Conservation (phyloP, 345 rosid genomes). For the Eucalyptus marginata region DNA sequence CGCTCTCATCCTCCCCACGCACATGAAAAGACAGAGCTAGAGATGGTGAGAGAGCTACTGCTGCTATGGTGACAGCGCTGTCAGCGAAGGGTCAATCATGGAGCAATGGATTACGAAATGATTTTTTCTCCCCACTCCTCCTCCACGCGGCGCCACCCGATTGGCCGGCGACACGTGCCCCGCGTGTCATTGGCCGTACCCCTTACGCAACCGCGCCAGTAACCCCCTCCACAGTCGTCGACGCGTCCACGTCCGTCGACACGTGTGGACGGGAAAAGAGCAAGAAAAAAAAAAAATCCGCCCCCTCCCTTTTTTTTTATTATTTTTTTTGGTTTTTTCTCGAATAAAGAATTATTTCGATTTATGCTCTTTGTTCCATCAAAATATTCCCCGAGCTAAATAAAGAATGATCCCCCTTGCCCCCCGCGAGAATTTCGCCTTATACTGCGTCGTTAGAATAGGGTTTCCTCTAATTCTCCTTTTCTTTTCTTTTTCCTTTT, state of each 20-base stretch:
- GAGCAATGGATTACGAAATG: conserved; percentile 59
- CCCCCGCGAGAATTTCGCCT: conserved; percentile 63
- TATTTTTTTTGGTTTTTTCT: background rate
- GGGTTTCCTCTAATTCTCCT: background rate
- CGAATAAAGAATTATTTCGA: background rate
- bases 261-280: conserved; percentile 8
- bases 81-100: conserved; percentile 62
- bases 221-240: background rate
- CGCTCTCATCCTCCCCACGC: background rate
- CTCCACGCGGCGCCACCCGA: background rate
- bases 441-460: conserved; percentile 4
- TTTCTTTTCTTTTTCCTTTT: background rate
- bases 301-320: no score
- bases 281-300: background rate
- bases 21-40: conserved; percentile 16
- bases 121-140: conserved; percentile 2
- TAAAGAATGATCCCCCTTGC: background rate
- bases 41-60: background rate
- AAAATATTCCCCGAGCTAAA: background rate
- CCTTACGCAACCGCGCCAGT: background rate
- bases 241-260: conserved; percentile 7
- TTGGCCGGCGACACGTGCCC: background rate
- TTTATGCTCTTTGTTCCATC: conserved; percentile 13
- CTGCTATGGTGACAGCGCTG: conserved; percentile 24
- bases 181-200: conserved; percentile 24